A percentile compares a stretch with the other conserved stretches of the same genome.
phyloP scores from a whole-genome alignment of 164 flowering plant species.

The Sedum album region DNA sequence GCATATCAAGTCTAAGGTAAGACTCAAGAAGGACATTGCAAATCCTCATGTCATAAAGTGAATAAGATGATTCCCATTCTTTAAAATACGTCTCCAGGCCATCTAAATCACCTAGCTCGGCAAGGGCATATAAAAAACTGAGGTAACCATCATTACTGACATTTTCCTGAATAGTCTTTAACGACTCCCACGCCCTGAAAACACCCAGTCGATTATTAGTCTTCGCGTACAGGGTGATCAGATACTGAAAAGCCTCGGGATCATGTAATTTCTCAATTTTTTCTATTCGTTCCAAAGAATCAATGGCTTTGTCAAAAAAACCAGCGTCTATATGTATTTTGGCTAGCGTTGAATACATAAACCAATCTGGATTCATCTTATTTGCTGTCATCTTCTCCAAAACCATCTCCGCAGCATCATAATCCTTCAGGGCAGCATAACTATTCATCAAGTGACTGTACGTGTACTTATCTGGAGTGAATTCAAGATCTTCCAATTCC shows the following conservation, averaged over 20 bases:
- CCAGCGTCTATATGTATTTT: conserved; percentile 24
- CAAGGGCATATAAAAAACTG: conserved; percentile 24
- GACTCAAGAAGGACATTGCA: conserved; percentile 22
- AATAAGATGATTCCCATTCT: conserved; percentile 32
- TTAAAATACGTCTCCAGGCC: conserved; percentile 22
- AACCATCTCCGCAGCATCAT: conserved; percentile 26
- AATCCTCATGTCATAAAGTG: conserved; percentile 25
- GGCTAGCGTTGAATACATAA: conserved; percentile 24
- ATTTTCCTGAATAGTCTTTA: conserved; percentile 17
- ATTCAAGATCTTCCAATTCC: conserved; percentile 24
- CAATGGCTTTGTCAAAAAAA: conserved; percentile 21
- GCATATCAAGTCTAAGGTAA: conserved; percentile 25
- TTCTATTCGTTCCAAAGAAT: conserved; percentile 26
- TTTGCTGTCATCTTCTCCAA: conserved; percentile 20
- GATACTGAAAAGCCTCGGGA: conserved; percentile 16
- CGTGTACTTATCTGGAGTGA: conserved; percentile 18
- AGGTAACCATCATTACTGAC: conserved; percentile 27
- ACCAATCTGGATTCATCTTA: conserved; percentile 12
- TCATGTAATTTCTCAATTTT: conserved; percentile 12
- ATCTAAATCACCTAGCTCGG: conserved; percentile 23
- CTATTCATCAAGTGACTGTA: conserved; percentile 27
- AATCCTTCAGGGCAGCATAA: conserved; percentile 26
- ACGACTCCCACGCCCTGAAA: conserved; percentile 26
- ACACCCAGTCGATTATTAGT: conserved; percentile 22
- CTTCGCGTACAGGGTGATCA: conserved; percentile 23